phyloP scores from a whole-genome alignment of 208 protist species.

The Porcisia deanei region DNA sequence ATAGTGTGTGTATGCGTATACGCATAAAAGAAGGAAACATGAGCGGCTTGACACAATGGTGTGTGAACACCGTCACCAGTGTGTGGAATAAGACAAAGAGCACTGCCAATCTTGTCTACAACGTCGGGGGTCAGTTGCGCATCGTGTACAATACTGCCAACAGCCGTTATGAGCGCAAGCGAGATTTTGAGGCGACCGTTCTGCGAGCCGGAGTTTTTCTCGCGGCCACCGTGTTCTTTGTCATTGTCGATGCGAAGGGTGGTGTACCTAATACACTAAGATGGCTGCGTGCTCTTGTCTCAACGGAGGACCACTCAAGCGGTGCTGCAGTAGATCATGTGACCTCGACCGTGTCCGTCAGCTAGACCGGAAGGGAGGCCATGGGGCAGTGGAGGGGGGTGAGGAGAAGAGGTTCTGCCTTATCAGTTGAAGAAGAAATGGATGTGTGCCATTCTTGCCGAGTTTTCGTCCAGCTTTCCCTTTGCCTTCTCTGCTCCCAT shows the following conservation, averaged over 20 bases:
- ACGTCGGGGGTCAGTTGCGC: slow-evolving; percentile 69
- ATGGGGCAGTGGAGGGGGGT: background rate
- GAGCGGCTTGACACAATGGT: slow-evolving; percentile 27
- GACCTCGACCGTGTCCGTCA: background rate
- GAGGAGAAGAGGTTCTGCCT: background rate
- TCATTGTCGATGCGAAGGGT: slow-evolving; percentile 52
- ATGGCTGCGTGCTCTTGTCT: slow-evolving; percentile 24
- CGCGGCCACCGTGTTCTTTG: slow-evolving; percentile 32
- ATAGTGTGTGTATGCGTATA: too few species aligned
- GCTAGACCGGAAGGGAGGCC: background rate
- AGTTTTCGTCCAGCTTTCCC: background rate
- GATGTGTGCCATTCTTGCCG: background rate
- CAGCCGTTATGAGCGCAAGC: slow-evolving; percentile 46
- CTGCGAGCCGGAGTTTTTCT: slow-evolving; percentile 45
- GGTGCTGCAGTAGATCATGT: background rate
- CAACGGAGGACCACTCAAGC: slow-evolving; percentile 7
- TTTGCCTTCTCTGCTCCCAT: background rate
- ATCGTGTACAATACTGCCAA: slow-evolving; percentile 72
- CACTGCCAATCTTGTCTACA: slow-evolving; percentile 57
- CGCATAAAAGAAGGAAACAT: background rate
- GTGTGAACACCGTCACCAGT: slow-evolving; percentile 21
- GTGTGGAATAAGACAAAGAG: slow-evolving; percentile 44
- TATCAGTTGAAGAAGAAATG: background rate
- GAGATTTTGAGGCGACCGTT: slow-evolving; percentile 47
- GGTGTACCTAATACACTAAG: slow-evolving; percentile 35